Conservation (phyloP, 148 eudicot species). For the Persicaria maculosa region DNA sequence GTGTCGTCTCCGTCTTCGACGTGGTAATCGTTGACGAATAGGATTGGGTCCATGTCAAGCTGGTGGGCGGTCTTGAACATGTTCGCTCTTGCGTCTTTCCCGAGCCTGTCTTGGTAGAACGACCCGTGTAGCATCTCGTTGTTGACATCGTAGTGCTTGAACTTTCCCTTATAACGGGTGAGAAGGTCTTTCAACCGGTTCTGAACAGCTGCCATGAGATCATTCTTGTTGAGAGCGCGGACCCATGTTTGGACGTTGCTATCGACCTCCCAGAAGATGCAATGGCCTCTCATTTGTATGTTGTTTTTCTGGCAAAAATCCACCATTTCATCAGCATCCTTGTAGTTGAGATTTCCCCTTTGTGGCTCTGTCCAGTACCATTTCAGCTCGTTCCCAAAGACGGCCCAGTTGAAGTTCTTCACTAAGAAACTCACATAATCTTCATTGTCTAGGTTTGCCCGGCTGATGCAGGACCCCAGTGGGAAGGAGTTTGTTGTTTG, state of each 20-base stretch:
- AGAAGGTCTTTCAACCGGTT: conserved; percentile 69
- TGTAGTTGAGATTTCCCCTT: conserved; percentile 67
- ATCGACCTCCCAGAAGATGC: conserved; percentile 94
- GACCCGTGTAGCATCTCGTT: conserved; percentile 97
- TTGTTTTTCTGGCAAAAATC: conserved; percentile 50
- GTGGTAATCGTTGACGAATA: conserved; percentile 90
- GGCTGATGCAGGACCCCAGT: conserved; percentile 61
- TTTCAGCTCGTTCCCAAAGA: conserved; percentile 86
- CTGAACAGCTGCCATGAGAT: conserved; percentile 53
- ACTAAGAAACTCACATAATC: conserved; percentile 69
- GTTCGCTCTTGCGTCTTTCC: conserved; percentile 57
- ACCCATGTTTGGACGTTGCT: conserved; percentile 64
- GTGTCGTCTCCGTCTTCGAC: conserved; percentile 78
- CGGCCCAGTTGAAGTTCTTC: conserved; percentile 91
- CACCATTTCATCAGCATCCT: conserved; percentile 75
- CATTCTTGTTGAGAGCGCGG: conserved; percentile 35
- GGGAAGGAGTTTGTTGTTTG: conserved; percentile 78
- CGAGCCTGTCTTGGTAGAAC: conserved; percentile 64
- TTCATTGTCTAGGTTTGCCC: conserved; percentile 77
- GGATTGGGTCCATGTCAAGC: conserved; percentile 55
- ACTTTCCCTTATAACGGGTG: conserved; percentile 81
- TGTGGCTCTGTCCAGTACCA: conserved; percentile 96
- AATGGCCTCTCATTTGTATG: conserved; percentile 76
- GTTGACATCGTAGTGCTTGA: conserved; percentile 91
- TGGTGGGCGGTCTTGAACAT: conserved; percentile 83